Evolutionary conservation across 2,329 filamentous ascomycete genomes (phyloP), one percentile per base, ranked within the genome.

Genomic region (Fusarium pseudocircinatum): DNA sequence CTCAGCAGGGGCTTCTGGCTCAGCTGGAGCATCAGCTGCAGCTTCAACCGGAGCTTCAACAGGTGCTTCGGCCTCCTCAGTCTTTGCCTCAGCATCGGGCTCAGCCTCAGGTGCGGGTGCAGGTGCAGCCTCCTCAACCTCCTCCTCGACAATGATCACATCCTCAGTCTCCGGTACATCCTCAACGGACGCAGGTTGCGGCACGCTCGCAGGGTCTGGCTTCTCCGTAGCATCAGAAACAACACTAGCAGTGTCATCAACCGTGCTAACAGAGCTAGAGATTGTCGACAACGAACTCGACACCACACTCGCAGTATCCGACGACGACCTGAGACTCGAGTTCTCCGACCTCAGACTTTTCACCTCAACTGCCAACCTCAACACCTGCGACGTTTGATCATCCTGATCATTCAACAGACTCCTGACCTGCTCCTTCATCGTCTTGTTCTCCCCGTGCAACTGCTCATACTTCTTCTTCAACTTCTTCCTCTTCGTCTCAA

Each of bases 401-500:
- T 78, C 77, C 26, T 79, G 77, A 1, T 79, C 73, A 18, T 52
- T 63, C 39, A 78, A 24, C 13, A 79, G 24, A 1, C 70, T 71
- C 16, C 59, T 52, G 5, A 79, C 63, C 28, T 79, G 72, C n/a
- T 64, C 60, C 20, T 65, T 63, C 12, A 77, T 50, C 32, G 44
- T 65, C 26, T 73, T 73, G 20, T 71, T 77, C 24, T 78, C 71
- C 1, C 52, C 63, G 9, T 59, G 61, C 20, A 79, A 22, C 32
- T 69, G 64, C 61, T 77, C 72, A 14, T 73, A 68, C 28, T 72
- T 72, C 67, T 76, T 77, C 71, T 77, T 75, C 32, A 79, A 54
- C 54, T 76, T 74, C 66, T 72, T 77, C 24, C 71, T 63, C 71
- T 78, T 75, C 7, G 46, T 32, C 53, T 78, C 72, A 7, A 78